Base-by-base conservation (phyloP, 805 yeast genomes). In the Candida tallmaniae region DNA sequence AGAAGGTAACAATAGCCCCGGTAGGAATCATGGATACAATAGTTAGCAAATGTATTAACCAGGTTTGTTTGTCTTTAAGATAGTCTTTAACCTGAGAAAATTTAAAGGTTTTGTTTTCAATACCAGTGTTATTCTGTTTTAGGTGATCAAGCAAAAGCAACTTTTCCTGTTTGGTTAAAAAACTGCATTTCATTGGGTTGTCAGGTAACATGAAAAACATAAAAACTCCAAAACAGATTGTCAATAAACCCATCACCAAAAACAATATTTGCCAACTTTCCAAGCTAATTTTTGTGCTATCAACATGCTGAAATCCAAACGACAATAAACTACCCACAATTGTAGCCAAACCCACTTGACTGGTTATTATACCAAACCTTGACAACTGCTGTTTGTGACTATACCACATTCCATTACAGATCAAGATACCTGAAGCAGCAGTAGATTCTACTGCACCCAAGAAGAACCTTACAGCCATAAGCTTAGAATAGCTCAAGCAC, bases 321-420 rank as follows among this genome's bases (percentile, higher is more conserved):
- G 70, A 62, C 20, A 65, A 45, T 9, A 61, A 45, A 1, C 68
- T 63, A 3, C 70, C 70, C 15, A 79, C 74, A 7, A 72, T 65
- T 15, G 78, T 69, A 2, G 80, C 76, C 3, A 65, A 50, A 12
- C 83, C 82, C 1, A 79, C 76, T 56, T 68, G 74, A n/a, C 73
- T 59, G 4, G 76, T 74, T 76, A 78, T 73, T 28, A 64, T 61
- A 5, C 79, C 79, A 28, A 76, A 74, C 49, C 79, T 59, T 20
- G 63, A 58, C 25, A 70, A 57, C 48, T 74, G 79, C 40, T 75
- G 79, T 4, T 61, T 49, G 36, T 69, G 70, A 24, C 71, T 70
- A 56, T 76, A 80, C 58, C 76, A 80, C 81, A 76, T 76, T 18
- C 81, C 73, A 24, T 79, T 73, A 27, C 79, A 65, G 18, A 77